Percentiles rank a stretch among this genome's conserved stretches.
Conservation (phyloP, 78 protist species). For the Dictyostelium intermedium region DNA sequence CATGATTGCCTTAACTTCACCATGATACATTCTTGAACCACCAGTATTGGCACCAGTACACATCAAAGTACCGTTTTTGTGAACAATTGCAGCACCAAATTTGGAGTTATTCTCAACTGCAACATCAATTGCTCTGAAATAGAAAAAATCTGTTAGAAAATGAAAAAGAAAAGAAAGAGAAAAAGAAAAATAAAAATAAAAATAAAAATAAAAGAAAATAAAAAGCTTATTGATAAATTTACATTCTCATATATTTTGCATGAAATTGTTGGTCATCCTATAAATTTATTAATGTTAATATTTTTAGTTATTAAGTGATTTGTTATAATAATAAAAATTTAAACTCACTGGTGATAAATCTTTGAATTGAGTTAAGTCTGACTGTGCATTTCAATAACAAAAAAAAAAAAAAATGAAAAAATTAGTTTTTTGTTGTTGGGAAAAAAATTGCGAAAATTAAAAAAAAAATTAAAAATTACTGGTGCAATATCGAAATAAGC, state of each 20-base stretch:
- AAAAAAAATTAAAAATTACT: background rate
- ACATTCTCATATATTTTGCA: conserved; percentile 41
- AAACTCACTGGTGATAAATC: background rate
- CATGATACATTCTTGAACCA: conserved; percentile 31
- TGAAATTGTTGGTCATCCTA: background rate
- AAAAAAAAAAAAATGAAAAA: background rate
- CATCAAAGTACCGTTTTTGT: conserved; percentile 12
- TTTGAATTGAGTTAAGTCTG: background rate
- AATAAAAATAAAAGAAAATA: background rate
- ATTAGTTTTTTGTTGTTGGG: background rate
- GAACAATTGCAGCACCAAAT: conserved; percentile 37
- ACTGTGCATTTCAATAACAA: background rate
- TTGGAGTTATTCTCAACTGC: background rate
- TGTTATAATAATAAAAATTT: no score
- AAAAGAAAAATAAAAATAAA: no score
- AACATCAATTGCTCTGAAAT: background rate
- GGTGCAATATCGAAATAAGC: background rate
- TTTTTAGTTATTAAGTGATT: background rate
- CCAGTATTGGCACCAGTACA: conserved; percentile 31
- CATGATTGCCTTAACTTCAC: conserved; percentile 50
- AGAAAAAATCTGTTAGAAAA: background rate
- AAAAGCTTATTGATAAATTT: background rate
- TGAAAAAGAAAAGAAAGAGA: background rate
- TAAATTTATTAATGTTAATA: background rate
- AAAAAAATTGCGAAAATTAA: background rate